Base-by-base conservation (phyloP, 1,139 yeast genomes). In the Geotrichum carabidarum region DNA sequence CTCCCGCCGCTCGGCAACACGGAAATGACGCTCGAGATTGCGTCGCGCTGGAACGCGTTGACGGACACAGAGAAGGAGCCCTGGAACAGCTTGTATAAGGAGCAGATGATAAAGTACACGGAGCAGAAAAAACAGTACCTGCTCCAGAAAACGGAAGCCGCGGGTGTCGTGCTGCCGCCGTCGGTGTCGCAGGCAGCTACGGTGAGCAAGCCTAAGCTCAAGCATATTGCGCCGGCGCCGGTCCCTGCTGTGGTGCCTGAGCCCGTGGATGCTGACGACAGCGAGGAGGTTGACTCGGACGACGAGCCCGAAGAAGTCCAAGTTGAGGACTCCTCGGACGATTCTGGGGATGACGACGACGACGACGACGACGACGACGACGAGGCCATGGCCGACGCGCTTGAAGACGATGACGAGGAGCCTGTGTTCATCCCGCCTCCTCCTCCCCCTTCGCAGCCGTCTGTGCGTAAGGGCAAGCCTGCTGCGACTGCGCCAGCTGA, bases 21-120 rank as follows among this genome's bases (percentile, higher is more conserved):
- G 44, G 95, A 87, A 63, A 79, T 88, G 74, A 86, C 94, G 49
- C 83, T 81, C 63, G 84, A 84, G 64, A 84, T 88, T 62, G 83
- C 93, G 55, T 82, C 79, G 63, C 80, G 83, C 68, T 89, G 96
- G 96, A 81, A 81, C 64, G 79, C 76, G 48, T 74, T 89, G 66
- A 67, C 82, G 54, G 84, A 80, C 17, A 78, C 74, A 36, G 93
- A 86, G 66, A 86, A 84, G 70, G 79, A 78, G 57, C 78, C 80
- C 62, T 90, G 94, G 93, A 86, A 84, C 68, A 80, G 79, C 62
- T 80, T 83, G 58, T 88, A 89, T 69, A 81, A 79, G 60, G 77
- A 77, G 55, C 87, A 85, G 63, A 76, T 84, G 69, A 79, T 74
- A 60, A 75, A 71, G 55, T 88, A 88, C 71, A 84, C 83, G 62